Percentiles rank a stretch among this genome's conserved stretches.
Evolutionary conservation across 495 filamentous ascomycete species (phyloP).

Genomic region (Penicillium fimorum): DNA sequence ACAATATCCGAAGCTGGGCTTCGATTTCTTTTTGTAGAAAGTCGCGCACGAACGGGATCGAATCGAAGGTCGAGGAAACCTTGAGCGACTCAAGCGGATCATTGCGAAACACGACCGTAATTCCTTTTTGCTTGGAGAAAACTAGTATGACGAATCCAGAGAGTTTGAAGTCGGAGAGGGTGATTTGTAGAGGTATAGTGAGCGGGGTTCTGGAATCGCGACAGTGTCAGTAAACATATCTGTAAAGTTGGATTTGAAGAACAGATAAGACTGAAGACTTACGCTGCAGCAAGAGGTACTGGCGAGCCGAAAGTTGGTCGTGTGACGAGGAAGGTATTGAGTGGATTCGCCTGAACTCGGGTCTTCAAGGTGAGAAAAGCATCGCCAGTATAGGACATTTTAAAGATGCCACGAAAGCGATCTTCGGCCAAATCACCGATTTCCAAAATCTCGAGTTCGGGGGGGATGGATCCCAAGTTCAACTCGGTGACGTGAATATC

Average conservation of each 20-base stretch:
- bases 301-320: slow-evolving; percentile 91
- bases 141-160: slow-evolving; percentile 97
- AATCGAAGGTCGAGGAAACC: slow-evolving; percentile 97
- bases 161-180: slow-evolving; percentile 92
- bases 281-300: slow-evolving; percentile 86
- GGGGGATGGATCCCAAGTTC: slow-evolving; percentile 89
- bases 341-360: slow-evolving; percentile 92
- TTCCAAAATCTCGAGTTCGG: slow-evolving; percentile 92
- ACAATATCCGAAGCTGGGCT: slow-evolving; percentile 82
- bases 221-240: slow-evolving; percentile 19
- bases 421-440: slow-evolving; percentile 97
- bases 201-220: slow-evolving; percentile 59
- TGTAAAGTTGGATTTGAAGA: not conserved
- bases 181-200: slow-evolving; percentile 95
- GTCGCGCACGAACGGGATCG: slow-evolving; percentile 95
- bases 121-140: slow-evolving; percentile 93
- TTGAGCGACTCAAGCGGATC: slow-evolving; percentile 97
- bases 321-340: slow-evolving; percentile 91
- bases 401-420: slow-evolving; percentile 96
- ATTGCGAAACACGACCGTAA: slow-evolving; percentile 96
- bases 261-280: slow-evolving; percentile 22
- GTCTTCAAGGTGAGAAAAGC: slow-evolving; percentile 93
- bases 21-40: slow-evolving; percentile 97
- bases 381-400: slow-evolving; percentile 96
- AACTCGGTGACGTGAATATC: slow-evolving; percentile 98